Percentiles rank a stretch among this genome's conserved stretches.
These are phyloP conservation scores for Cylindrotheca closterium DNA, from an alignment of 108 stramenopile species.

Conservation along the genomic window DNA sequence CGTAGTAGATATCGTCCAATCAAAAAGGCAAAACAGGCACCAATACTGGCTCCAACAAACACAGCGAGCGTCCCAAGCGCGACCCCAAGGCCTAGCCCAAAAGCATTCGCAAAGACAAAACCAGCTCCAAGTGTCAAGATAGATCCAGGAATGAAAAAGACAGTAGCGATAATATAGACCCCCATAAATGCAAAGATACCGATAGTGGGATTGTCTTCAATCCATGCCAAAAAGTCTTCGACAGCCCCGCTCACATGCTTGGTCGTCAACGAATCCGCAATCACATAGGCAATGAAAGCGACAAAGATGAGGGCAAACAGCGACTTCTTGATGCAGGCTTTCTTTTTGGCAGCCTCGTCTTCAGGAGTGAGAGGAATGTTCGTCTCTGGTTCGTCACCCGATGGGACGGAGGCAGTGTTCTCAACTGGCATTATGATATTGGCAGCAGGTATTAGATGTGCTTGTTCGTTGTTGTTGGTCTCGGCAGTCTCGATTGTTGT, in stretches of 20 bases:
- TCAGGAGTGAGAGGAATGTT: too few relatives aligned
- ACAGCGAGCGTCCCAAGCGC: constrained; percentile 49
- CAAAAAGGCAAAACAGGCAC: constrained; percentile 51
- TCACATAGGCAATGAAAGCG: constrained; percentile 47
- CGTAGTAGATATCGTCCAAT: constrained; percentile 68
- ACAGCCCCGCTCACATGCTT: constrained; percentile 28
- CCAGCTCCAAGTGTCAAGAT: constrained; percentile 75
- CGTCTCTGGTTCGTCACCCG: too few relatives aligned
- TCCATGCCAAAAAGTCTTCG: constrained; percentile 55
- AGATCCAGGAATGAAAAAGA: constrained; percentile 67
- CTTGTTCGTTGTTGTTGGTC: too few relatives aligned
- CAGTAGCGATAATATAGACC: constrained; percentile 57
- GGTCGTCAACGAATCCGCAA: constrained; percentile 52
- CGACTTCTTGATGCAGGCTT: too few relatives aligned
- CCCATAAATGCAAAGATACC: constrained; percentile 58
- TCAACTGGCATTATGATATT: too few relatives aligned
- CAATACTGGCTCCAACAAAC: constrained; percentile 60
- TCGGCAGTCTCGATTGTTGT: too few relatives aligned
- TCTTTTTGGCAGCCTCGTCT: too few relatives aligned
- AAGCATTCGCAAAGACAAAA: constrained; percentile 62
- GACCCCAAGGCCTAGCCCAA: constrained; percentile 60
- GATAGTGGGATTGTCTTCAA: constrained; percentile 46
- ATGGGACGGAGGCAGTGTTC: too few relatives aligned
- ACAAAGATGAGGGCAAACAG: background rate
- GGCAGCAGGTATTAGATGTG: too few relatives aligned